Conservation (phyloP, 495 filamentous ascomycete species). For the Neurospora tetrasperma region DNA sequence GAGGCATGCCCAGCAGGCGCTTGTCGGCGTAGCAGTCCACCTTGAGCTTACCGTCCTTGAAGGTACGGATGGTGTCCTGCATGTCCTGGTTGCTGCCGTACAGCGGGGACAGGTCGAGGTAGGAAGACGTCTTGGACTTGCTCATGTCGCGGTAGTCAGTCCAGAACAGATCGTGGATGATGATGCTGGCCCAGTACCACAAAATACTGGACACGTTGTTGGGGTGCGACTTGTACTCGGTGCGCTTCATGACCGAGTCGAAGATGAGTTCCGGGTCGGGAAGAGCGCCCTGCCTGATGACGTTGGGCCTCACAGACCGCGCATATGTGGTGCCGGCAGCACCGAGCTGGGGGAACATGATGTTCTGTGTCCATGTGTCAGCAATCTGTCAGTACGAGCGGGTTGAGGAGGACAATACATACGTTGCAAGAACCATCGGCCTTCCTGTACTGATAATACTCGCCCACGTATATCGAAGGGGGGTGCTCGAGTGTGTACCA, state of each 20-base stretch:
- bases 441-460: constrained; percentile 55
- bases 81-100: constrained; percentile 75
- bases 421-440: constrained; percentile 60
- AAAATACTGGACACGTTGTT: constrained; percentile 80
- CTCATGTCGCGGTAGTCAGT: constrained; percentile 34
- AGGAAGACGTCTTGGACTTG: constrained; percentile 68
- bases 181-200: constrained; percentile 82
- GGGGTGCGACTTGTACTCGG: constrained; percentile 35
- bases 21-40: constrained; percentile 72
- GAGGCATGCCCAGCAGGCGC: constrained; percentile 69
- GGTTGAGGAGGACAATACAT: background rate
- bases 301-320: constrained; percentile 55
- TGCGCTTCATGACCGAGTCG: constrained; percentile 50
- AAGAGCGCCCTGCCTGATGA: constrained; percentile 49
- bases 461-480: constrained; percentile 47
- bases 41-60: constrained; percentile 76
- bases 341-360: constrained; percentile 34
- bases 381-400: background rate
- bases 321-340: constrained; percentile 53
- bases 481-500: constrained; percentile 55
- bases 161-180: constrained; percentile 59
- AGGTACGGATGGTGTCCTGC: constrained; percentile 65
- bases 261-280: constrained; percentile 74
- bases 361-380: constrained; percentile 22
- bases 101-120: constrained; percentile 73